A percentile compares a stretch with the other conserved stretches of the same genome.
Evolutionary conservation across 1,284 basidiomycete genomes (phyloP).

Genomic region (Hymenochaete sp.): DNA sequence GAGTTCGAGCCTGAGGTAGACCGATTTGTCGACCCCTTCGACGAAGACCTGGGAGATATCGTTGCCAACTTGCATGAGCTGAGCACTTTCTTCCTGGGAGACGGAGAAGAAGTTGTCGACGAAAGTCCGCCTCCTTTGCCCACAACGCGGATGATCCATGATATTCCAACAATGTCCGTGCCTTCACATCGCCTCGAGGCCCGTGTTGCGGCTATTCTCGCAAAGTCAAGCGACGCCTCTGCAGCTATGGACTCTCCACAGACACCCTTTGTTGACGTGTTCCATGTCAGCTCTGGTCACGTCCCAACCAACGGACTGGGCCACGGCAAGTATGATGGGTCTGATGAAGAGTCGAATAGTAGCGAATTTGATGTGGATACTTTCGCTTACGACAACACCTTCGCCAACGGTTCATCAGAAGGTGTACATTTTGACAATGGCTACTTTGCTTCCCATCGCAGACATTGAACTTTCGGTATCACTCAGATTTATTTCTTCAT

Average conservation of each 20-base stretch:
- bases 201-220: slow-evolving; percentile 69
- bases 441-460: slow-evolving; percentile 1
- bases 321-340: slow-evolving; percentile 30
- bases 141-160: slow-evolving; percentile 26
- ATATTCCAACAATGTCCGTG: slow-evolving; percentile 19
- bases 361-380: slow-evolving; percentile 58
- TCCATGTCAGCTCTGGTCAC: slow-evolving; percentile 39
- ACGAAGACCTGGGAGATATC: slow-evolving; percentile 73
- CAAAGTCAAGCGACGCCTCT: slow-evolving; percentile 55
- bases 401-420: slow-evolving; percentile 35
- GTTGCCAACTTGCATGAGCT: slow-evolving; percentile 83
- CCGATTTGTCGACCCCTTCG: slow-evolving; percentile 29
- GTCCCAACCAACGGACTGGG: slow-evolving; percentile 25
- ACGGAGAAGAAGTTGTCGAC: slow-evolving; percentile 22
- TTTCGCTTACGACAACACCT: slow-evolving; percentile 63
- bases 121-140: neutral
- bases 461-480: slow-evolving; percentile 8
- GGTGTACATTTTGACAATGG: slow-evolving; percentile 11
- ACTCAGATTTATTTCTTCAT: neutral
- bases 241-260: slow-evolving; percentile 45
- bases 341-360: slow-evolving; percentile 32
- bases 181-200: slow-evolving; percentile 61
- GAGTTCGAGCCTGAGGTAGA: slow-evolving; percentile 52
- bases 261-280: slow-evolving; percentile 72
- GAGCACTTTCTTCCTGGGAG: slow-evolving; percentile 77